These are phyloP conservation scores for Trichoderma breve DNA, from an alignment of 2,329 filamentous ascomycete genomes.

Conservation along the genomic window DNA sequence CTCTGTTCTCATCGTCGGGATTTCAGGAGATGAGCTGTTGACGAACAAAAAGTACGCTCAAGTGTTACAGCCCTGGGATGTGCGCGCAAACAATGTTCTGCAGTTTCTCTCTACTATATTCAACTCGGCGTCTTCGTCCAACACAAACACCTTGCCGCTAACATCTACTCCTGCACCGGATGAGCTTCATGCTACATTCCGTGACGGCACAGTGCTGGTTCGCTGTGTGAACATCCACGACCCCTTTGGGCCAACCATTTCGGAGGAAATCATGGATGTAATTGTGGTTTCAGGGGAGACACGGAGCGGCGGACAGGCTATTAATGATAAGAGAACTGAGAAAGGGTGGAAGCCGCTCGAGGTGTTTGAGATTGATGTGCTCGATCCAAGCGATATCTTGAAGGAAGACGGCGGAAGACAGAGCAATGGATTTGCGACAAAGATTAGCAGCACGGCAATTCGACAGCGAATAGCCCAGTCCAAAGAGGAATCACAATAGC, in stretches of 20 bases:
- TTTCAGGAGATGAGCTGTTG: constrained; percentile 84
- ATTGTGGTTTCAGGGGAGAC: constrained; percentile 90
- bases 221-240: constrained; percentile 85
- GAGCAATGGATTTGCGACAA: constrained; percentile 63
- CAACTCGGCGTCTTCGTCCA: constrained; percentile 38
- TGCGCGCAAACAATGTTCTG: constrained; percentile 66
- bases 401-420: constrained; percentile 49
- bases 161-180: constrained; percentile 21
- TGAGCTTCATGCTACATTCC: constrained; percentile 50
- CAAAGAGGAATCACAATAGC: constrained; percentile 13
- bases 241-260: constrained; percentile 85
- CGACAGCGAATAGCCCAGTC: constrained; percentile 48
- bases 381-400: constrained; percentile 55
- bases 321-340: constrained; percentile 77
- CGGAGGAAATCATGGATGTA: constrained; percentile 72
- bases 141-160: constrained; percentile 13
- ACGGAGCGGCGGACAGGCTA: constrained; percentile 73
- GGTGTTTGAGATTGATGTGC: constrained; percentile 85
- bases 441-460: constrained; percentile 91
- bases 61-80: constrained; percentile 75
- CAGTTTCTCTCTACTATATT: constrained; percentile 69
- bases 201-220: constrained; percentile 60
- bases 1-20: constrained; percentile 72
- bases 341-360: constrained; percentile 74
- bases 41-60: constrained; percentile 86